phyloP scores from a whole-genome alignment of 2,329 filamentous ascomycete species.

The Claviceps citrina region DNA sequence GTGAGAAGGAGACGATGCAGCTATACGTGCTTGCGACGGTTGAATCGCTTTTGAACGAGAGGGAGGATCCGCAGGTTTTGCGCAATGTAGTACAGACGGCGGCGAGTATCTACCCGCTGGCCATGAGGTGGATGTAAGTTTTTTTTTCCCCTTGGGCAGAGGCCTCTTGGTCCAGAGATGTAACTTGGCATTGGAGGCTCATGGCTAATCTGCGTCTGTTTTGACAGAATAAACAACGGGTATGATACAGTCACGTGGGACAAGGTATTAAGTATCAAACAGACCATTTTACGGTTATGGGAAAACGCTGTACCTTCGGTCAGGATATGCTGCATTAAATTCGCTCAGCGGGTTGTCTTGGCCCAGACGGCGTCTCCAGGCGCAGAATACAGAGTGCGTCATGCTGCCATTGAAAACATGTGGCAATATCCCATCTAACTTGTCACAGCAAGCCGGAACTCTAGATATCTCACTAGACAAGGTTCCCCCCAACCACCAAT shows the following conservation, averaged over 20 bases:
- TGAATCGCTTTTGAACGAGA: conserved; percentile 50
- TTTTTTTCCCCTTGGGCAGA: conserved; percentile 17
- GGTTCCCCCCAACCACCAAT: conserved; percentile 66
- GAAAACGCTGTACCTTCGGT: conserved; percentile 62
- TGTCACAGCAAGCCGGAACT: conserved; percentile 27
- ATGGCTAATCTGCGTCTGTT: neutral
- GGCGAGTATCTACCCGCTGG: conserved; percentile 82
- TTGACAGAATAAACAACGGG: conserved; percentile 64
- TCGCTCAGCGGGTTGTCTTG: conserved; percentile 82
- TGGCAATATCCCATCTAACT: neutral
- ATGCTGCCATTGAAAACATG: neutral
- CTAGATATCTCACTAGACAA: conserved; percentile 73
- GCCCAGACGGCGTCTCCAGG: conserved; percentile 77
- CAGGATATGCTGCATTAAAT: conserved; percentile 91
- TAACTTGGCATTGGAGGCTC: neutral
- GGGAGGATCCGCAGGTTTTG: conserved; percentile 64
- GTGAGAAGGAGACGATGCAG: conserved; percentile 68
- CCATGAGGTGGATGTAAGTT: conserved; percentile 89
- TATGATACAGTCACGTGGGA: conserved; percentile 75
- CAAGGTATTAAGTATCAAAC: conserved; percentile 75
- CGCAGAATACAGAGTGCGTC: conserved; percentile 65
- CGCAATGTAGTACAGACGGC: conserved; percentile 78
- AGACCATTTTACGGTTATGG: conserved; percentile 77
- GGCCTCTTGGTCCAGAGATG: neutral
- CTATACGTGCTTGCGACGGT: conserved; percentile 66